A percentile compares a stretch with the other conserved stretches of the same genome.
Evolutionary conservation across 1,284 basidiomycete genomes (phyloP).

Genomic region (Phellopilus nigrolimitatus): DNA sequence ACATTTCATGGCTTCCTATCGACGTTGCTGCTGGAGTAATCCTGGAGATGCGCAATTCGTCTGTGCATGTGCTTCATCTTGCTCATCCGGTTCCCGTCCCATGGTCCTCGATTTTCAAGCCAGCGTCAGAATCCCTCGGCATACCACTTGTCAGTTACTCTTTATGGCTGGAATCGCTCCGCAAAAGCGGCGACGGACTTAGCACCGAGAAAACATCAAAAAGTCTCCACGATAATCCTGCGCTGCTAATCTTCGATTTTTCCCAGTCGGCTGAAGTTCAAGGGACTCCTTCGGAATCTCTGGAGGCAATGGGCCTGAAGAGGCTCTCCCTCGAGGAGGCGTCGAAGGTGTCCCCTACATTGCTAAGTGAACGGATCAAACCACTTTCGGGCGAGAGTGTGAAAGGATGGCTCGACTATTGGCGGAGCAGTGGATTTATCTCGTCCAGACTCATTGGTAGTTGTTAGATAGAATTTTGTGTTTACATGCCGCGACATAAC

Average conservation of each 20-base stretch:
- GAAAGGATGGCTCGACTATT: conserved; percentile 16
- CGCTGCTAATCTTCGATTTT: conserved; percentile 15
- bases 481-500: too few relatives aligned
- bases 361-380: background rate
- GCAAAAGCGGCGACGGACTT: background rate
- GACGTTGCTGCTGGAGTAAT: conserved; percentile 24
- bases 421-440: conserved; percentile 15
- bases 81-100: conserved; percentile 26
- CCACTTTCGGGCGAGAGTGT: conserved; percentile 6
- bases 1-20: conserved; percentile 24
- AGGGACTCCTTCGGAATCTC: background rate
- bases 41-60: conserved; percentile 18
- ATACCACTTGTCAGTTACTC: conserved; percentile 25
- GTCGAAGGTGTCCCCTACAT: background rate
- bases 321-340: background rate
- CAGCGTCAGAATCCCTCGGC: conserved; percentile 22
- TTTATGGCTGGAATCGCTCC: conserved; percentile 24
- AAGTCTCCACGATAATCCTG: conserved; percentile 18
- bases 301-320: conserved; percentile 4
- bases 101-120: conserved; percentile 24
- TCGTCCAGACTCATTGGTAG: too few relatives aligned
- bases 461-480: too few relatives aligned
- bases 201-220: too few relatives aligned
- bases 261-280: conserved; percentile 6
- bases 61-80: conserved; percentile 25